Conservation (phyloP, 345 rosid species). For the Camelina sativa region DNA sequence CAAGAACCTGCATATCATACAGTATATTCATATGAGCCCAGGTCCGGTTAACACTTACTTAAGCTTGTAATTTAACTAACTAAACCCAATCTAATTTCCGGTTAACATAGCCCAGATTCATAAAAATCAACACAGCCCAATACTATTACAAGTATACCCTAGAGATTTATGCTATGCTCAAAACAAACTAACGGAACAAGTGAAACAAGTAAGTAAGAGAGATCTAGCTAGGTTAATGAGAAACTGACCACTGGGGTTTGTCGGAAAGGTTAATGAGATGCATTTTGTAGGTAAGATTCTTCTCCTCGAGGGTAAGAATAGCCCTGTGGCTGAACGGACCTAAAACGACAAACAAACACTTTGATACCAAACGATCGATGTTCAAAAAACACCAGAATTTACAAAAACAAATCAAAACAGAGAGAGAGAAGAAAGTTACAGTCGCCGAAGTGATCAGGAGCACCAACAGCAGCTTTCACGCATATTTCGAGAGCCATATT, state of each 20-base stretch:
- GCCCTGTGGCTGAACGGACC: slow-evolving; percentile 82
- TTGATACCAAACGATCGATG: background rate
- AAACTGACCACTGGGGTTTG: slow-evolving; percentile 80
- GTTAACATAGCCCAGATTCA: background rate
- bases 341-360: slow-evolving; percentile 38
- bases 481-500: slow-evolving; percentile 81
- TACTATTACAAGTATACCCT: background rate
- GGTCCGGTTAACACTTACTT: background rate
- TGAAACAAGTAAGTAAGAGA: background rate
- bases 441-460: slow-evolving; percentile 74
- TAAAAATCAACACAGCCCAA: background rate
- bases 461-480: slow-evolving; percentile 84
- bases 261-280: slow-evolving; percentile 62
- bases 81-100: slow-evolving; percentile 20
- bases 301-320: slow-evolving; percentile 83
- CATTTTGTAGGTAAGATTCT: slow-evolving; percentile 65
- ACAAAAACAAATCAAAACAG: background rate
- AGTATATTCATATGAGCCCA: background rate
- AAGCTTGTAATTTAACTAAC: background rate
- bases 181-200: background rate
- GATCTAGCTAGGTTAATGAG: background rate
- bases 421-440: slow-evolving; percentile 47
- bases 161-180: background rate
- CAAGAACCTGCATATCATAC: slow-evolving; percentile 59
- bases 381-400: background rate